Percentiles rank a stretch among this genome's conserved stretches.
Evolutionary conservation across 1,139 yeast genomes (phyloP).

Genomic region (Saccharomycopsis hybrid): DNA sequence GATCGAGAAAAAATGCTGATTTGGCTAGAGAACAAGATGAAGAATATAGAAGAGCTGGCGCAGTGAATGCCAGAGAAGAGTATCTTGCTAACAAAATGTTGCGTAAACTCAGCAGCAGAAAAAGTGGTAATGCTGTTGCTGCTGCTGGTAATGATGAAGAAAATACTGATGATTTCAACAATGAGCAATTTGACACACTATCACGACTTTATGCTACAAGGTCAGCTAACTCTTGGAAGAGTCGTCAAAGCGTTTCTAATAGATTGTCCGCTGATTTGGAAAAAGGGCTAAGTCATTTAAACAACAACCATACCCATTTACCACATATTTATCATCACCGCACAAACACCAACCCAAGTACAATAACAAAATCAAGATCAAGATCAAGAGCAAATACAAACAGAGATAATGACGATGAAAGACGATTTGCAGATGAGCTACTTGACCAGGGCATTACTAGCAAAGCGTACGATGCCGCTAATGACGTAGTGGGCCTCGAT

Average conservation of each 20-base stretch:
- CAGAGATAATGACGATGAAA: not conserved
- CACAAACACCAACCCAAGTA: no score
- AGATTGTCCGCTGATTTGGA: not conserved
- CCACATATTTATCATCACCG: no score
- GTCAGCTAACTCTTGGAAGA: not conserved
- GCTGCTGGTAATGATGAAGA: not conserved
- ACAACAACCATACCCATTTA: not conserved
- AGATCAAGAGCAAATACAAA: not conserved
- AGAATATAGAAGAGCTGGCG: conserved; percentile 26
- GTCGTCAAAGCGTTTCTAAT: not conserved
- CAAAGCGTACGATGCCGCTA: conserved; percentile 3
- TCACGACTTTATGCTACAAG: not conserved
- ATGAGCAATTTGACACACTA: no score
- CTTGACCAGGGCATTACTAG: conserved; percentile 4
- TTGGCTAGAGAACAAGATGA: no score
- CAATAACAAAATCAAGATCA: no score
- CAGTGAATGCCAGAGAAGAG: conserved; percentile 30
- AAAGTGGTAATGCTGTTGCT: conserved; percentile 12
- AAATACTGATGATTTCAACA: not conserved
- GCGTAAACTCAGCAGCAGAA: conserved; percentile 28
- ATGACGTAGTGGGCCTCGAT: conserved; percentile 8
- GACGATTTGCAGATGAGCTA: conserved; percentile 5
- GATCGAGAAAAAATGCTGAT: not conserved
- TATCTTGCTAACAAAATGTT: conserved; percentile 31
- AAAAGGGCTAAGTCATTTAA: not conserved